These are phyloP conservation scores for Echinochloa phyllopogon DNA, from an alignment of 176 grass and related monocot species.

Conservation along the genomic window DNA sequence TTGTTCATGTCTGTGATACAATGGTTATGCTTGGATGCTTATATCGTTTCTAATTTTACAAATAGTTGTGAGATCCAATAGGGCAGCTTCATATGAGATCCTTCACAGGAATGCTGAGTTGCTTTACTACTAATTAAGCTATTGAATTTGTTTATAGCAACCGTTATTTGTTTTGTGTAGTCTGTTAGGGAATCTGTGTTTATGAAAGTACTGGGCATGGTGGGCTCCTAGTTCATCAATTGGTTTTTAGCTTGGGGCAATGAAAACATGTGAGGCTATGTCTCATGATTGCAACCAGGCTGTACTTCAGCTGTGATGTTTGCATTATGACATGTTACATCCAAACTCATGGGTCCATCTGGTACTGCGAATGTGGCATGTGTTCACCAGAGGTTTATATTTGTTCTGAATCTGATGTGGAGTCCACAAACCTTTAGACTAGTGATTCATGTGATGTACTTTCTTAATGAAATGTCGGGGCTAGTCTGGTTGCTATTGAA, in stretches of 20 bases:
- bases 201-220: neutral
- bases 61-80: neutral
- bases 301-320: neutral
- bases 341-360: neutral
- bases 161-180: neutral
- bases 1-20: neutral
- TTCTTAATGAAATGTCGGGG: neutral
- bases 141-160: neutral
- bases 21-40: neutral
- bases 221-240: neutral
- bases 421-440: neutral
- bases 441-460: neutral
- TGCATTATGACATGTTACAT: neutral
- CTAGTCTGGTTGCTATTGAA: neutral
- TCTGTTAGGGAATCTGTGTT: neutral
- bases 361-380: neutral
- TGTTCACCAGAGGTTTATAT: neutral
- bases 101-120: neutral
- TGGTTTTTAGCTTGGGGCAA: neutral
- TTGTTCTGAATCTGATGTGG: slow-evolving; percentile 21
- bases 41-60: neutral
- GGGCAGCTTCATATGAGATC: neutral
- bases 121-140: neutral
- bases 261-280: neutral
- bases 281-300: slow-evolving; percentile 20